phyloP scores from a whole-genome alignment of 148 eudicot genomes.

The Bassia scoparia region DNA sequence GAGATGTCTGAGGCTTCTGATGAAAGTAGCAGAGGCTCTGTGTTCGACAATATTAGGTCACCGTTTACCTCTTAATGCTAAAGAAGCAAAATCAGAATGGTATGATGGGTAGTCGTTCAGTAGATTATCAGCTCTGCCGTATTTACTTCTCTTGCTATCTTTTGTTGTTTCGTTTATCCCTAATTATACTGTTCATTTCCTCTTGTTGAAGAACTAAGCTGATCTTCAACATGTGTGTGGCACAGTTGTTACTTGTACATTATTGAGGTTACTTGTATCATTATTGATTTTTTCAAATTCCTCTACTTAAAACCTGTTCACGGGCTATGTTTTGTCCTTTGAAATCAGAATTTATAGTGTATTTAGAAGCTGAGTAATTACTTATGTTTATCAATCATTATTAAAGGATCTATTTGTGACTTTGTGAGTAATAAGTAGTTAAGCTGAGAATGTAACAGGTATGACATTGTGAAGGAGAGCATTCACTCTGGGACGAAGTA shows the following conservation, averaged over 20 bases:
- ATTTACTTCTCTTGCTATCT: conserved; percentile 21
- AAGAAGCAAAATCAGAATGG: conserved; percentile 85
- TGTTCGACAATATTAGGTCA: conserved; percentile 85
- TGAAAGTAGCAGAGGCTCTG: no score
- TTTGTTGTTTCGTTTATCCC: no score
- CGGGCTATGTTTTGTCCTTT: not conserved
- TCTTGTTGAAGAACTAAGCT: no score
- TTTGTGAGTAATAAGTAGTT: conserved; percentile 27
- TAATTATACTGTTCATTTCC: no score
- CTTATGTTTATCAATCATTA: not conserved
- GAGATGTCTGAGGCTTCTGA: conserved; percentile 91
- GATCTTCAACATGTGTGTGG: no score
- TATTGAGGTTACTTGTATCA: no score
- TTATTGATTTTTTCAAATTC: no score
- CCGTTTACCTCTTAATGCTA: conserved; percentile 71
- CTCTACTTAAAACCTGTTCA: not conserved
- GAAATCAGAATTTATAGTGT: not conserved
- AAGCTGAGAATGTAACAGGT: conserved; percentile 57
- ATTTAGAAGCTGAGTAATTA: not conserved
- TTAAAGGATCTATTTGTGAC: conserved; percentile 28
- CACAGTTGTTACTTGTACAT: no score
- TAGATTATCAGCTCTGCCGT: conserved; percentile 6
- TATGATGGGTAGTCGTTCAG: conserved; percentile 23
- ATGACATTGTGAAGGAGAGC: conserved; percentile 78
- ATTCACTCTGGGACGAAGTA: conserved; percentile 81